phyloP scores from a whole-genome alignment of 2,329 filamentous ascomycete genomes.

The Epichloe sylvatica region DNA sequence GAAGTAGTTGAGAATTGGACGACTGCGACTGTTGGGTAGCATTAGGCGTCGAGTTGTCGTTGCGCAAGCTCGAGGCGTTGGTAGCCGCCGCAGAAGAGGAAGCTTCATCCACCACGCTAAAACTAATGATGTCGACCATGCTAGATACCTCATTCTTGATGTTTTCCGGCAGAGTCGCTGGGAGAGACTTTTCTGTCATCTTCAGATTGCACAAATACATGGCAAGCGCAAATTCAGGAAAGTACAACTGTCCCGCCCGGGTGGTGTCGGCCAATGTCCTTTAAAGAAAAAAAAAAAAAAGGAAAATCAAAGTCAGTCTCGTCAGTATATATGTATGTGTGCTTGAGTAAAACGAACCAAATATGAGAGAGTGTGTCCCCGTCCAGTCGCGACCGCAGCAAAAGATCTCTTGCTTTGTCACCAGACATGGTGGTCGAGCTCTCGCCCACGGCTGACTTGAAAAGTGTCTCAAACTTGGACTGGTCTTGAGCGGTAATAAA shows the following conservation, averaged over 20 bases:
- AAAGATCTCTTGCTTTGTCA: constrained; percentile 79
- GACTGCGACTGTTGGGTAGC: constrained; percentile 56
- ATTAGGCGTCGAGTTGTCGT: constrained; percentile 34
- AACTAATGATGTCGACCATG: constrained; percentile 99
- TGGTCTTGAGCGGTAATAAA: constrained; percentile 95
- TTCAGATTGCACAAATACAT: constrained; percentile 98
- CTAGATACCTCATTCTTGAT: constrained; percentile 95
- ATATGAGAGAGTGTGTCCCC: constrained; percentile 84
- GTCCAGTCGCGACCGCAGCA: constrained; percentile 76
- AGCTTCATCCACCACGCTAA: constrained; percentile 68
- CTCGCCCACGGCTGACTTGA: constrained; percentile 86
- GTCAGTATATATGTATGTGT: not conserved
- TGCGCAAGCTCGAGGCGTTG: constrained; percentile 57
- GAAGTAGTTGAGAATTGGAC: constrained; percentile 53
- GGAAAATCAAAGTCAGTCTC: not conserved
- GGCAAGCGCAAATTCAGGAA: constrained; percentile 90
- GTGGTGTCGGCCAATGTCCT: constrained; percentile 92
- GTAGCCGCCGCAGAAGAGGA: constrained; percentile 35
- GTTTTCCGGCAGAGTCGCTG: constrained; percentile 60
- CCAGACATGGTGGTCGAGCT: constrained; percentile 75
- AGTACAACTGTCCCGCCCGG: constrained; percentile 87
- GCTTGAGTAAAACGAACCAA: constrained; percentile 43
- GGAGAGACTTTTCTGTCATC: constrained; percentile 73
- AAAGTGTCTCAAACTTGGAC: constrained; percentile 91
- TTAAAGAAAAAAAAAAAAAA: constrained; percentile 8